Evolutionary conservation across 176 grass and related monocot genomes (phyloP).

Genomic region (Rhynchospora tenuis): DNA sequence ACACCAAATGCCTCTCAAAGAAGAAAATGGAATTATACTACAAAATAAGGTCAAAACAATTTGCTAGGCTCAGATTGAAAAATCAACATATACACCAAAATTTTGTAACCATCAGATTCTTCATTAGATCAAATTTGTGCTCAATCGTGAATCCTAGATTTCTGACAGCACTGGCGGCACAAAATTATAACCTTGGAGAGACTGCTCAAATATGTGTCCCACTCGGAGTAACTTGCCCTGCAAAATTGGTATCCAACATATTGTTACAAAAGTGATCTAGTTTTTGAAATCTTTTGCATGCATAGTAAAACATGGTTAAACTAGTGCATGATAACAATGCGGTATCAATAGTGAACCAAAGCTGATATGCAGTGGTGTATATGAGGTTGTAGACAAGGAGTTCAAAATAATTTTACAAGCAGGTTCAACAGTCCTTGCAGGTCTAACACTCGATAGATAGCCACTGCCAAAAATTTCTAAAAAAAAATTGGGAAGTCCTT

Average conservation of each 20-base stretch:
- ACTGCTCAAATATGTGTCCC: constrained; percentile 84
- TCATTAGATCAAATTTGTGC: constrained; percentile 32
- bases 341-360: neutral
- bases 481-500: neutral
- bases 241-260: neutral
- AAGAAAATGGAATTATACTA: neutral
- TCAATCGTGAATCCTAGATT: constrained; percentile 7
- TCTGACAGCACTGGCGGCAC: constrained; percentile 53
- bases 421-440: neutral
- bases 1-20: neutral
- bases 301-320: neutral
- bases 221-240: constrained; percentile 57
- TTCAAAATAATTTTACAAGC: neutral
- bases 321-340: neutral
- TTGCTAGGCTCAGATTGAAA: constrained; percentile 11
- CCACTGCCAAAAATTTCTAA: no score
- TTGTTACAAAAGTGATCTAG: neutral
- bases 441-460: no score
- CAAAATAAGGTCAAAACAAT: neutral
- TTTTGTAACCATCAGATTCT: neutral
- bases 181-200: constrained; percentile 59
- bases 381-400: neutral
- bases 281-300: neutral
- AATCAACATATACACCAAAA: constrained; percentile 39
- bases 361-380: neutral